These are phyloP conservation scores for Hondaea fermentalgiana DNA, from an alignment of 108 stramenopile species.

Conservation along the genomic window DNA sequence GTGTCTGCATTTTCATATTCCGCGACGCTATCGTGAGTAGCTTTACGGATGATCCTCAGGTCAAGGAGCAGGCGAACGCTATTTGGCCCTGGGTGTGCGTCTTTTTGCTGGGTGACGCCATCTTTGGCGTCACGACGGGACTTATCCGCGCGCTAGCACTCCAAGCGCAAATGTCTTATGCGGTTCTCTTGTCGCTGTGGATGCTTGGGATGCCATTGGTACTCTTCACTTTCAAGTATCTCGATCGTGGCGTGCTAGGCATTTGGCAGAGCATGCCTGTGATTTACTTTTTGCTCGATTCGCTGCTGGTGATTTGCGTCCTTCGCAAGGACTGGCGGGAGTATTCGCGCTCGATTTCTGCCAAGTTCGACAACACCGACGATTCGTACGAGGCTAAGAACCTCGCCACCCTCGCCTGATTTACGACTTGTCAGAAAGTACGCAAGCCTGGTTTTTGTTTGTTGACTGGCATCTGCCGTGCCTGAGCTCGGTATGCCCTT, in stretches of 20 bases:
- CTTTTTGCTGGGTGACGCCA: background rate
- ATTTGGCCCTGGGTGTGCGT: conserved; percentile 1
- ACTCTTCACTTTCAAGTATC: background rate
- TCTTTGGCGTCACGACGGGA: background rate
- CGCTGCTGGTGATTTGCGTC: background rate
- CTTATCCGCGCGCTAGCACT: background rate
- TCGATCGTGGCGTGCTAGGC: background rate
- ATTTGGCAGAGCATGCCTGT: background rate
- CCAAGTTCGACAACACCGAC: background rate
- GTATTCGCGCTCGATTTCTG: background rate
- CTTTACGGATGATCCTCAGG: background rate
- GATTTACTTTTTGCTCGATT: background rate
- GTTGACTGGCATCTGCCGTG: too few relatives aligned
- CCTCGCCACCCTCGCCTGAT: too few relatives aligned
- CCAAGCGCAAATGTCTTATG: background rate
- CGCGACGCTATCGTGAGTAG: background rate
- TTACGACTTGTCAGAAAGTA: too few relatives aligned
- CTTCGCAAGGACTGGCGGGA: background rate
- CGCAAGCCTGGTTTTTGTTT: too few relatives aligned
- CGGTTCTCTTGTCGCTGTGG: background rate
- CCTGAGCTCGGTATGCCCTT: too few relatives aligned
- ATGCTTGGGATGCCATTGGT: background rate
- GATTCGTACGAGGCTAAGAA: background rate
- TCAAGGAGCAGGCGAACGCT: background rate
- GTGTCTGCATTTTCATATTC: background rate